Percentiles rank a stretch among this genome's conserved stretches.
Conservation (phyloP, 768 basidiomycete species). For the Suillus bovinus region DNA sequence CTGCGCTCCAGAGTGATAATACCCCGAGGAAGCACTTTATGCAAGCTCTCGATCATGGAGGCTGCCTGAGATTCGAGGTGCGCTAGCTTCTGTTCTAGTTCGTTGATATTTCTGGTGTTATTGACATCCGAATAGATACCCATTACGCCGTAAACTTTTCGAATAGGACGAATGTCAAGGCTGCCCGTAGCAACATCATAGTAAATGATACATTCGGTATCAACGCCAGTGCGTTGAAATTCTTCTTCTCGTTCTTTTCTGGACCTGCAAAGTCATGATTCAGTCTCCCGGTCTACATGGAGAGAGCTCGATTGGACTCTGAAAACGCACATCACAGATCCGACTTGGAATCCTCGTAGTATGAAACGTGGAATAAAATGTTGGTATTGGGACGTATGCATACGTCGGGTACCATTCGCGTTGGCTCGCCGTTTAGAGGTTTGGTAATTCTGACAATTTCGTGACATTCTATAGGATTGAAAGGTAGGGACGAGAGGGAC, state of each 20-base stretch:
- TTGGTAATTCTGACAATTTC: neutral
- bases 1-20: constrained; percentile 25
- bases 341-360: constrained; percentile 10
- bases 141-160: constrained; percentile 13
- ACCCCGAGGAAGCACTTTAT: neutral
- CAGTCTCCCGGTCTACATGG: too few relatives aligned
- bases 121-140: constrained; percentile 31
- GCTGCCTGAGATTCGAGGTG: constrained; percentile 31
- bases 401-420: neutral
- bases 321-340: constrained; percentile 1
- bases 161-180: constrained; percentile 12
- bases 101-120: constrained; percentile 22
- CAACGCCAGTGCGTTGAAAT: constrained; percentile 4
- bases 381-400: constrained; percentile 8
- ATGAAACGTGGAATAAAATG: constrained; percentile 16
- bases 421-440: neutral
- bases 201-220: constrained; percentile 9
- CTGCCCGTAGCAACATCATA: constrained; percentile 12
- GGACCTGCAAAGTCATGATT: constrained; percentile 5
- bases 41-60: constrained; percentile 20
- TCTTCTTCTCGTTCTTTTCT: constrained; percentile 5
- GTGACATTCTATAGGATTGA: neutral
- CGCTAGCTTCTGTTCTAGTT: constrained; percentile 31
- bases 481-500: neutral
- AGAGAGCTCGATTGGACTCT: neutral